Conservation (phyloP, 2,329 filamentous ascomycete species). For the Zelopaecilomyces penicillatus region DNA sequence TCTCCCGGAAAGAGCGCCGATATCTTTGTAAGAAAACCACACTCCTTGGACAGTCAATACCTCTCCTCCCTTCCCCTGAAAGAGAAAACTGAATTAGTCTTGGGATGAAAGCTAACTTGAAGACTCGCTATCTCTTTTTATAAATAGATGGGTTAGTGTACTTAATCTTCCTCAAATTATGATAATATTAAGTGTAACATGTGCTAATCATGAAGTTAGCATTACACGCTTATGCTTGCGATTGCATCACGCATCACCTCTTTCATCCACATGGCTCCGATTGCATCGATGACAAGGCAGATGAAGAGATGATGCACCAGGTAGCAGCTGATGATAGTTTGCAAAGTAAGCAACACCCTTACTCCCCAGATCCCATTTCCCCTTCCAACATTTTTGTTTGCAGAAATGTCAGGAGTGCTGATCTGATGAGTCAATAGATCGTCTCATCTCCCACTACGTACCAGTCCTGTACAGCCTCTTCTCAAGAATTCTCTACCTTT, state of each 20-base stretch:
- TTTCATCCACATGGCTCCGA: conserved; percentile 58
- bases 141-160: no score
- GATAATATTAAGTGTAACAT: no score
- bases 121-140: no score
- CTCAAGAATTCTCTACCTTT: conserved; percentile 35
- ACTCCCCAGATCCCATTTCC: no score
- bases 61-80: background rate
- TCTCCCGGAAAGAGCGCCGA: conserved; percentile 42
- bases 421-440: conserved; percentile 33
- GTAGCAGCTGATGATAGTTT: conserved; percentile 60
- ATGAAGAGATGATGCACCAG: conserved; percentile 60
- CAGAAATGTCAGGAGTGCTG: no score
- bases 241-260: conserved; percentile 61
- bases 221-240: conserved; percentile 60
- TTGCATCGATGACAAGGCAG: conserved; percentile 45
- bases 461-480: conserved; percentile 42
- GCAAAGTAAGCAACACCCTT: conserved; percentile 41
- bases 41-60: background rate
- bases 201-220: conserved; percentile 11
- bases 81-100: no score
- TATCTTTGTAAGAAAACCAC: conserved; percentile 44
- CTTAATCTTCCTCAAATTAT: no score
- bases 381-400: background rate
- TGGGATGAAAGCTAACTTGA: no score
- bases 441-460: conserved; percentile 49